Conservation (phyloP, 129 eudicot genomes). For the Artemisia tridentata region DNA sequence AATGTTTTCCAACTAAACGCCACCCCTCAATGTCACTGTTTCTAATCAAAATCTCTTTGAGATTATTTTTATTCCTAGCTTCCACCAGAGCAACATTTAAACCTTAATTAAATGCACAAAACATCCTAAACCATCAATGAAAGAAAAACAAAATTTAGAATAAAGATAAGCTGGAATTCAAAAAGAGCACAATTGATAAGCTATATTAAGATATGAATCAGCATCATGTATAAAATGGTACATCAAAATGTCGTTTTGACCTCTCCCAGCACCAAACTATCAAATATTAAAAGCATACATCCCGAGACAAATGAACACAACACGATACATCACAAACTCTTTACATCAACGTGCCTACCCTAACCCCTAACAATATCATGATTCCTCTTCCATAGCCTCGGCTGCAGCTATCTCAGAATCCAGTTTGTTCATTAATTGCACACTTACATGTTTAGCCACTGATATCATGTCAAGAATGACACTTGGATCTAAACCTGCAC, state of each 20-base stretch:
- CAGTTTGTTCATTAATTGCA: conserved; percentile 64
- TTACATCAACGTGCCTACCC: conserved; percentile 16
- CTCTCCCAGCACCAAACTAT: not conserved
- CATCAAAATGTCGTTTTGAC: conserved; percentile 8
- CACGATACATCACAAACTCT: conserved; percentile 27
- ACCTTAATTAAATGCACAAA: not conserved
- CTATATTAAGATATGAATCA: not conserved
- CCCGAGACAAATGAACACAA: conserved; percentile 44
- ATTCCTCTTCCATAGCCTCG: conserved; percentile 71
- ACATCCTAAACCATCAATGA: not conserved
- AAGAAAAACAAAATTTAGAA: not conserved
- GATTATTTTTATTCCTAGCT: too few species aligned
- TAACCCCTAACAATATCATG: conserved; percentile 22
- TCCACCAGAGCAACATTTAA: too few species aligned
- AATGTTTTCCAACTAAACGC: too few species aligned
- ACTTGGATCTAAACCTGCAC: conserved; percentile 80
- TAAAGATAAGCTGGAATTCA: not conserved
- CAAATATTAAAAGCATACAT: conserved; percentile 11
- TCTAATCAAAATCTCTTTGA: too few species aligned
- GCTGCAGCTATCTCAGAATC: conserved; percentile 95
- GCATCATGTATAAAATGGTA: not conserved
- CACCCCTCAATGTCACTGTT: too few species aligned
- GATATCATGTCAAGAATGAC: conserved; percentile 86
- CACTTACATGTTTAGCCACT: conserved; percentile 77
- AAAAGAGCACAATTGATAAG: not conserved